Conservation (phyloP, 768 basidiomycete genomes). For the Lactarius tabidus region DNA sequence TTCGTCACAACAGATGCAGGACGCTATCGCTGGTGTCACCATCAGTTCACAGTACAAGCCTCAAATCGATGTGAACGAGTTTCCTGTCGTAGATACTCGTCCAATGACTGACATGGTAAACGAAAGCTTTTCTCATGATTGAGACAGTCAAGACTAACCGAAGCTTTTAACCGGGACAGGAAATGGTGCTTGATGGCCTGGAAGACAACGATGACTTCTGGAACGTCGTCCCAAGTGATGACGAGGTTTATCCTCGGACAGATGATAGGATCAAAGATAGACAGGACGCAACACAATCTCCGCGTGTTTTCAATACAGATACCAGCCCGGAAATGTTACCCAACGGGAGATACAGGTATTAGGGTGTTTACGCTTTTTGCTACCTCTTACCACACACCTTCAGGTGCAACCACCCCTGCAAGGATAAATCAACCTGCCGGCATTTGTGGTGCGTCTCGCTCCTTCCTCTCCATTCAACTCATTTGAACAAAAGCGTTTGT, state of each 20-base stretch:
- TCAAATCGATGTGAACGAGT: conserved; percentile 47
- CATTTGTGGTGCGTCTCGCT: conserved; percentile 59
- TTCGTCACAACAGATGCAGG: conserved; percentile 37
- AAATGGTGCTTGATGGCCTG: conserved; percentile 59
- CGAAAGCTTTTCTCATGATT: neutral
- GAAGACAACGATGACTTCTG: conserved; percentile 71
- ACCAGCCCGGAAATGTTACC: conserved; percentile 40
- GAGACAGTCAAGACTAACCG: neutral
- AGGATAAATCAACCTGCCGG: conserved; percentile 68
- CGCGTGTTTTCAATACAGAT: neutral
- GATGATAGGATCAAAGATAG: too few species aligned
- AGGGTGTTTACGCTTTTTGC: neutral
- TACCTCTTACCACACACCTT: neutral
- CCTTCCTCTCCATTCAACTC: neutral
- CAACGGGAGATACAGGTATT: conserved; percentile 59
- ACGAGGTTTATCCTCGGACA: too few species aligned
- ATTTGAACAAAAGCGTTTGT: neutral
- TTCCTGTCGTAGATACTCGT: conserved; percentile 67
- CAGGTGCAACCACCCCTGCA: conserved; percentile 80
- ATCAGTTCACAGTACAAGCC: conserved; percentile 55
- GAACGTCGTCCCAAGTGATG: conserved; percentile 41
- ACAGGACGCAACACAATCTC: neutral
- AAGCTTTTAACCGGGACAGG: conserved; percentile 39
- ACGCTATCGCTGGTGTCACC: conserved; percentile 66
- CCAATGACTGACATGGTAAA: conserved; percentile 58